These are phyloP conservation scores for Fusarium begoniae DNA, from an alignment of 2,329 filamentous ascomycete genomes.

Conservation along the genomic window DNA sequence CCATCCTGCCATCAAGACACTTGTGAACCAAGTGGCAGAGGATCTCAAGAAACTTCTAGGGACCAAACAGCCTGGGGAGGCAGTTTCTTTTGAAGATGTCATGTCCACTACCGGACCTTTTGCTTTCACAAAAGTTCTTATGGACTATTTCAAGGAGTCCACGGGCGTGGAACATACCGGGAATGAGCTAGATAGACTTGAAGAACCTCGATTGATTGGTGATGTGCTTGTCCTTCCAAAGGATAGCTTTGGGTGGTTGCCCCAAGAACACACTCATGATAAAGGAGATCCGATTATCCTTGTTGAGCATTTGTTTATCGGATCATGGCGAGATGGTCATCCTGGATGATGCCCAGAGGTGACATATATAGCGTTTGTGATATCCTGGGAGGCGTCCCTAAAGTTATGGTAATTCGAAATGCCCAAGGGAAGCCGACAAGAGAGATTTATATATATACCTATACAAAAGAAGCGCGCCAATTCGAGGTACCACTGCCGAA, in stretches of 20 bases:
- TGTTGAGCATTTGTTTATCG: slow-evolving; percentile 35
- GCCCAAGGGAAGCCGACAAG: too few relatives aligned
- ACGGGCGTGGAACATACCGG: slow-evolving; percentile 42
- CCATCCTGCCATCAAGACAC: slow-evolving; percentile 72
- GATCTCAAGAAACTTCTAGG: slow-evolving; percentile 37
- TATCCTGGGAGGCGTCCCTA: background rate
- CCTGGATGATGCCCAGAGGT: slow-evolving; percentile 1
- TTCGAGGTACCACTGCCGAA: background rate
- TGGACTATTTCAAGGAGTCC: slow-evolving; percentile 43
- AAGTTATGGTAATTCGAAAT: background rate
- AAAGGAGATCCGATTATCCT: slow-evolving; percentile 27
- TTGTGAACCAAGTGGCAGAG: slow-evolving; percentile 70
- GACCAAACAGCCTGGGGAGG: slow-evolving; percentile 16
- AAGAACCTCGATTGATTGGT: slow-evolving; percentile 44
- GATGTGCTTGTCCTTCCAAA: slow-evolving; percentile 48
- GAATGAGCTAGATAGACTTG: slow-evolving; percentile 43
- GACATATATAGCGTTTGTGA: background rate
- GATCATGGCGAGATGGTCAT: slow-evolving; percentile 30
- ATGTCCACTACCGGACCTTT: slow-evolving; percentile 46
- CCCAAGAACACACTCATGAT: slow-evolving; percentile 30
- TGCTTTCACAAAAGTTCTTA: slow-evolving; percentile 45
- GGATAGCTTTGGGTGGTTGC: slow-evolving; percentile 40
- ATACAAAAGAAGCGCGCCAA: background rate
- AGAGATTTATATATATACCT: background rate
- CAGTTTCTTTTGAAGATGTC: slow-evolving; percentile 43